These are phyloP conservation scores for Thelephora aurantiotincta DNA, from an alignment of 768 basidiomycete genomes.

Conservation along the genomic window DNA sequence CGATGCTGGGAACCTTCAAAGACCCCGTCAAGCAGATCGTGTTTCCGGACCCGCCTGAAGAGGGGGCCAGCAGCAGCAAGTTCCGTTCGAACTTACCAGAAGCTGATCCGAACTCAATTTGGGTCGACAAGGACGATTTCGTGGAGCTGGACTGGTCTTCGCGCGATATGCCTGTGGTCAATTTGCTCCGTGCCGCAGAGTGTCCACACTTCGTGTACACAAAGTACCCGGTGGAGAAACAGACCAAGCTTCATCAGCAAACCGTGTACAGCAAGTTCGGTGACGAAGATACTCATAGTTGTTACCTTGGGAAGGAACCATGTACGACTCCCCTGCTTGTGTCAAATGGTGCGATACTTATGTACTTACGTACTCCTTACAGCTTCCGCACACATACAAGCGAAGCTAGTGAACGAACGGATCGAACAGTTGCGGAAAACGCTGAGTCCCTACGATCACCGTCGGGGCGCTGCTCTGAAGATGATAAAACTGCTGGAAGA, in stretches of 20 bases:
- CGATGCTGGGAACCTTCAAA: constrained; percentile 62
- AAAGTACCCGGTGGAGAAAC: constrained; percentile 27
- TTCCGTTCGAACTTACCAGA: constrained; percentile 29
- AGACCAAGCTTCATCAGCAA: constrained; percentile 25
- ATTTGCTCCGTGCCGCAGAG: constrained; percentile 56
- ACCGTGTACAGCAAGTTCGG: constrained; percentile 68
- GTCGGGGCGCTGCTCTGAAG: constrained; percentile 15
- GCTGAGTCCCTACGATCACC: constrained; percentile 3
- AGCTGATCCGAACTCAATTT: constrained; percentile 33
- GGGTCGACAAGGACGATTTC: constrained; percentile 77
- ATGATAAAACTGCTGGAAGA: constrained; percentile 48
- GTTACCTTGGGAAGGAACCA: constrained; percentile 59
- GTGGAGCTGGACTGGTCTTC: constrained; percentile 62
- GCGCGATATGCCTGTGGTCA: constrained; percentile 38
- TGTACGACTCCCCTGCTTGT: constrained; percentile 12
- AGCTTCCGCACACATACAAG: constrained; percentile 58
- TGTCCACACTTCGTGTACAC: constrained; percentile 81
- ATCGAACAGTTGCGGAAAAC: constrained; percentile 30
- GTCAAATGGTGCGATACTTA: not conserved
- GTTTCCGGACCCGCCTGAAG: constrained; percentile 29
- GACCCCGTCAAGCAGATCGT: constrained; percentile 56
- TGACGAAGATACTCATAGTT: constrained; percentile 68
- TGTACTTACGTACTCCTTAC: constrained; percentile 3
- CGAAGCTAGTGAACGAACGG: constrained; percentile 40
- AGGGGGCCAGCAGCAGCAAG: constrained; percentile 34